These are phyloP conservation scores for Neurospora sp. DNA, from an alignment of 495 filamentous ascomycete genomes.

Conservation along the genomic window DNA sequence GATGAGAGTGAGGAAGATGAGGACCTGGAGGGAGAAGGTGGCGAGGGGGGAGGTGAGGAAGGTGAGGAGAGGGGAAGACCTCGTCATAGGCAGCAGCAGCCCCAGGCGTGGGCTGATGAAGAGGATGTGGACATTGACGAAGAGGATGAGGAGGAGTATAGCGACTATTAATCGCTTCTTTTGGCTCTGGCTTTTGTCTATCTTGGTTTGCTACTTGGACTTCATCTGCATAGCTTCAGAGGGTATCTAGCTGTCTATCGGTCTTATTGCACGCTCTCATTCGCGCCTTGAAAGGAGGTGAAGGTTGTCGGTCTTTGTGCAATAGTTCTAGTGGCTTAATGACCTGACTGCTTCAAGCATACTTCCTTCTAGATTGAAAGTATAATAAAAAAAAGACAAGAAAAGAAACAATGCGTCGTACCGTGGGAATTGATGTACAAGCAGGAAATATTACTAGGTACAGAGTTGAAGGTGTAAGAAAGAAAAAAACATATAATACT, in stretches of 20 bases:
- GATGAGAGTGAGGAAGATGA: slow-evolving; percentile 5
- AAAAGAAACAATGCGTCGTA: not conserved
- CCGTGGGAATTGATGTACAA: not conserved
- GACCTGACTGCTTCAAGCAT: not conserved
- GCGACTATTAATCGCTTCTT: slow-evolving; percentile 4
- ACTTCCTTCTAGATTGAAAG: no score
- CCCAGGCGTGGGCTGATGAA: not conserved
- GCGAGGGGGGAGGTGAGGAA: not conserved
- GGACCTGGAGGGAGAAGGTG: slow-evolving; percentile 1
- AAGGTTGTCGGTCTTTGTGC: not conserved
- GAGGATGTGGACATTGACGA: not conserved
- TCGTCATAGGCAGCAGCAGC: not conserved
- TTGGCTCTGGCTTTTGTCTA: not conserved
- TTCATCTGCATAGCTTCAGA: not conserved
- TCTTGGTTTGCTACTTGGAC: not conserved
- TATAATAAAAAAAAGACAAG: not conserved
- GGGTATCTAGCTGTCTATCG: not conserved
- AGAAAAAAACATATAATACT: slow-evolving; percentile 20
- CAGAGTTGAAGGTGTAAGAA: no score
- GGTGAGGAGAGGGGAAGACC: not conserved
- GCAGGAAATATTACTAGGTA: not conserved
- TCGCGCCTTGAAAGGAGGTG: not conserved
- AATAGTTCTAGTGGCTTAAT: not conserved
- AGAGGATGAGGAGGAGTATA: not conserved
- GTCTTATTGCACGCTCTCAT: not conserved